Evolutionary conservation across 768 basidiomycete species (phyloP), one percentile per base, ranked within the genome.

Genomic region (Lactarius psammicola): DNA sequence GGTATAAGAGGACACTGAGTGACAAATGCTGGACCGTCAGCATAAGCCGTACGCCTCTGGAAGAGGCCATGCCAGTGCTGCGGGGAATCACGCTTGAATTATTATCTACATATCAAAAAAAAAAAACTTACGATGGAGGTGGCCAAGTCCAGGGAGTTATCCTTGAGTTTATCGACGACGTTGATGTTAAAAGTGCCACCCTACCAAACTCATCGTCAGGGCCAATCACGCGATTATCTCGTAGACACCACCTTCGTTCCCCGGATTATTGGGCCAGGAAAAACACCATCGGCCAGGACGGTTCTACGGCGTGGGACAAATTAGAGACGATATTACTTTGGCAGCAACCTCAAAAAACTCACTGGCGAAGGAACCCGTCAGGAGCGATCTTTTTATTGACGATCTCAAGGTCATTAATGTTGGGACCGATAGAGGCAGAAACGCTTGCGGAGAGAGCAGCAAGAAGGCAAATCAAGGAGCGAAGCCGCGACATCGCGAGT

Each of bases 241-340:
- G 18, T 31, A 31, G 23, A 31, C 55, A 18, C 23, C 3, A 56
- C 55, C 55, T 56, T 85, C 30, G 77, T 73, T 13, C 76, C 80
- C 33, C 63, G 71, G 68, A 85, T 80, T 31, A 82, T 68, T 17
- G 82, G 81, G 5, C 80, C 84, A 2, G 81, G 84, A 60, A 81
- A 81, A 1, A 69, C 74, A n/a, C 82, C 82, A 55, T 77, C 78
- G 38, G 81, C 80, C 36, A 84, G 72, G 3, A 78, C 74, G 20
- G 82, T 71, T 38, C 80, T 81, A 26, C 23, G 56, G 49, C 2
- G 30, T 17, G 8, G 30, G 17, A 15, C 26, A 2, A 18, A 59
- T 18, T 38, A 10, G 58, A 4, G 23, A 4, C 28, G 7, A 56
- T 31, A 20, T 4, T 9, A 59, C 49, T 4, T 2, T 23, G 0